Percentiles rank a stretch among this genome's conserved stretches.
Conservation (phyloP, 169 alveolate genomes). For the Plasmodium adleri region DNA sequence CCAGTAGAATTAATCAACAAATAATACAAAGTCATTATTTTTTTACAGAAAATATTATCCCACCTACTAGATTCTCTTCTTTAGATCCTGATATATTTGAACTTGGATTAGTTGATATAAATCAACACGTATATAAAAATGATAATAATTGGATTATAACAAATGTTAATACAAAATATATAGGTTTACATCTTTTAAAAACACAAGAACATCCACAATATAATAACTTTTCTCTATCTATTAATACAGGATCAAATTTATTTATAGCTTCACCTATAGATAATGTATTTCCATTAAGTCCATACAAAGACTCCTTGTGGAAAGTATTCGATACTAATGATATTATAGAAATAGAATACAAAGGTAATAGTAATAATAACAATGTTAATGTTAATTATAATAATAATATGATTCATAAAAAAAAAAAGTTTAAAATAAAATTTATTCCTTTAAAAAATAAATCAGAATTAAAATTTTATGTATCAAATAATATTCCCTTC, state of each 20-base stretch:
- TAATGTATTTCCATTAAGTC: constrained; percentile 69
- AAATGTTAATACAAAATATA: constrained; percentile 79
- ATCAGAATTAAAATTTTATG: constrained; percentile 17
- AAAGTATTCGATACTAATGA: constrained; percentile 73
- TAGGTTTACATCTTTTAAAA: constrained; percentile 79
- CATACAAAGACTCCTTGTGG: constrained; percentile 75
- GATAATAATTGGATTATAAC: constrained; percentile 75
- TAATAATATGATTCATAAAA: constrained; percentile 3
- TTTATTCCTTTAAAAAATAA: constrained; percentile 45
- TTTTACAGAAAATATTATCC: constrained; percentile 73
- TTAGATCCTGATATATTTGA: constrained; percentile 81
- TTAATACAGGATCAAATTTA: constrained; percentile 79
- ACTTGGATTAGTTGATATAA: constrained; percentile 69
- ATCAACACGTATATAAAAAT: constrained; percentile 78
- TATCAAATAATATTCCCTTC: constrained; percentile 37
- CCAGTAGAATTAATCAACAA: constrained; percentile 78
- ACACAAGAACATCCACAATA: constrained; percentile 66
- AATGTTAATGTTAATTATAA: not conserved
- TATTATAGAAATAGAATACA: constrained; percentile 11
- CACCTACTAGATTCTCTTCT: constrained; percentile 72
- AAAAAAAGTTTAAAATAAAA: constrained; percentile 4
- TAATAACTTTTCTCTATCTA: constrained; percentile 69
- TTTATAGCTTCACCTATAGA: constrained; percentile 80
- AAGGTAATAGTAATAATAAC: no score
- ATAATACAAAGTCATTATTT: constrained; percentile 79